phyloP scores from a whole-genome alignment of 306 rosid genomes.

The Sophora flavescens region DNA sequence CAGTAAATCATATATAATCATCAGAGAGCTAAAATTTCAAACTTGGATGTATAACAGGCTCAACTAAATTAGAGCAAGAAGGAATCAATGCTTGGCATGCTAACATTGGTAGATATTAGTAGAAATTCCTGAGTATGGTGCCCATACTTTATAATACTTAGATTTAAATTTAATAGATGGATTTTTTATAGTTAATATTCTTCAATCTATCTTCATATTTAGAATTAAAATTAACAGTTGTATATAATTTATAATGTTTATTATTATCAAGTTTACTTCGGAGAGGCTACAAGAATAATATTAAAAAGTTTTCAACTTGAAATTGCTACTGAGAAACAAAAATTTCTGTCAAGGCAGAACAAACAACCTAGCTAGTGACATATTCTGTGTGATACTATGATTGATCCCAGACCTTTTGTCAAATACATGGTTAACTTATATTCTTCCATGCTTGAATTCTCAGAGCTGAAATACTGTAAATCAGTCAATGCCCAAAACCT shows the following conservation, averaged over 20 bases:
- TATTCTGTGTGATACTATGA: constrained; percentile 9
- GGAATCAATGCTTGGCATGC: constrained; percentile 11
- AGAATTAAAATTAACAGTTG: neutral
- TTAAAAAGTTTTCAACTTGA: constrained; percentile 28
- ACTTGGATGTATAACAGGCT: constrained; percentile 30
- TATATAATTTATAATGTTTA: neutral
- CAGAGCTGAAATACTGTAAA: constrained; percentile 26
- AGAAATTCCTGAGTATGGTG: neutral
- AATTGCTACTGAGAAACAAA: constrained; percentile 11
- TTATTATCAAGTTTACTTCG: neutral
- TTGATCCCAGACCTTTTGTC: constrained; percentile 11
- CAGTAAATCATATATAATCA: constrained; percentile 16
- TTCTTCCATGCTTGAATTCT: constrained; percentile 26
- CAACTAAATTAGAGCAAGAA: neutral
- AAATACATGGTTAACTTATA: constrained; percentile 23
- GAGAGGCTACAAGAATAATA: constrained; percentile 16
- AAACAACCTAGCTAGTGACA: constrained; percentile 24
- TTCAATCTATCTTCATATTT: constrained; percentile 28
- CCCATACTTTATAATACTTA: neutral
- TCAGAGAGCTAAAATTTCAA: constrained; percentile 28
- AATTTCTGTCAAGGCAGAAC: constrained; percentile 35
- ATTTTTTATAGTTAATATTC: neutral
- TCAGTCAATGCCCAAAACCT: constrained; percentile 31
- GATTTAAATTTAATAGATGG: constrained; percentile 13
- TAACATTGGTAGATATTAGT: constrained; percentile 3